Evolutionary conservation across 345 rosid species (phyloP), one percentile per base, ranked within the genome.

Genomic region (Eucalyptus fibrosa): DNA sequence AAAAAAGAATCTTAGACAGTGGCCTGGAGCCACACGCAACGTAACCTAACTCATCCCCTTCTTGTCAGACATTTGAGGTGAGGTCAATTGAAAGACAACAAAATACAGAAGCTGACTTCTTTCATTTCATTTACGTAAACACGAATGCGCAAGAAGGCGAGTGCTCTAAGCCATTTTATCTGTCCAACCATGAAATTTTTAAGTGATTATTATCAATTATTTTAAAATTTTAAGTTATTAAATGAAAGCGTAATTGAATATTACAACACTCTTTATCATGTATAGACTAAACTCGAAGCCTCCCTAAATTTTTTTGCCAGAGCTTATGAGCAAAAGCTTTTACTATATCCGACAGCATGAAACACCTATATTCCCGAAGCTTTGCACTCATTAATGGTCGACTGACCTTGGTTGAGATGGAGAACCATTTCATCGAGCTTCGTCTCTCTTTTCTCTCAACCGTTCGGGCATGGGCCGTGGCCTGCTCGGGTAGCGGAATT

Each of bases 241-340:
- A 60, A 28, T 30, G 17, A 28, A 60, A 60, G n/a, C 3, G 13
- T 24, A 56, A 2, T 56, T 56, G 12, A 26, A 56, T 56, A 56
- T 56, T 9, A 9, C 62, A 24, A 24, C 7, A 1, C 12, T 23
- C 13, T 56, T 24, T 24, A 12, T 56, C 62, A 56, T 24, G 6
- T 2, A 24, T 9, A 56, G 6, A 3, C 1, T 5, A 2, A 24
- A 56, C 3, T 56, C 6, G 14, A 53, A 4, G 4, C 4, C 26
- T 53, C 59, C 11, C 59, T 53, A 21, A 53, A 2, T 0, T 3
- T 60, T 60, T 60, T 60, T 60, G 32, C 32, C 1, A 28, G 8
- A 28, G n/a, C 32, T n/a, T 7, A n/a, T n/a, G 5, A 30, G 72
- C 37, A 30, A 65, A 65, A 65, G 37, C 18, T 30, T 65, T 65